Base-by-base conservation (phyloP, 2,329 filamentous ascomycete species). In the Microdochium bolleyi region DNA sequence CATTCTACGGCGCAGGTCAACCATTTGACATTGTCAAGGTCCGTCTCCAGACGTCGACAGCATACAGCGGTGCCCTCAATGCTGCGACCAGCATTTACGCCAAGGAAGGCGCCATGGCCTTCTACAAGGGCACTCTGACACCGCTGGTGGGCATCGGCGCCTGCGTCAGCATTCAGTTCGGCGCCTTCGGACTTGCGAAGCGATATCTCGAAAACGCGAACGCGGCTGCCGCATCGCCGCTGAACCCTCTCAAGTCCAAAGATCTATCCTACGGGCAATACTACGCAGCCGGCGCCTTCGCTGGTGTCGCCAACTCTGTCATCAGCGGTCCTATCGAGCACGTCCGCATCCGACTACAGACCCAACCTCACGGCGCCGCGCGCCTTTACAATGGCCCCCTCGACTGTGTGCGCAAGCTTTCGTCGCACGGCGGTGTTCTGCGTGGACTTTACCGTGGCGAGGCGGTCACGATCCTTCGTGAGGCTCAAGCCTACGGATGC, bases 91-190 rank as follows among this genome's bases (percentile, higher is more conserved):
- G 87, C 57, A 97, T 99, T 73, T 89, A 89, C 72, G 84, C 83
- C 63, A 86, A 89, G 64, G 94, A 99, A 70, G 94, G 94, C 1
- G 79, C 91, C 2, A 73, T 88, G 13, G 94, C 94, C 53, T 99
- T 99, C 77, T 99, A 67, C 83, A 99, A 99, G 73, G 94, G 94
- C 64, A 97, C 94, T 0, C 78, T 99, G 53, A 97, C 94, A 4
- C 94, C 94, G 0, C 79, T 99, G 53, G 82, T 99, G 53, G 94
- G 94, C 60, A 97, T 99, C 66, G 94, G 94, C 61, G 94, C 94
- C 61, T 99, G 94, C 69, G 92, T 94, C 48, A 96, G 91, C n/a
- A 87, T 99, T 62, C 94, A 99, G 76, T 99, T 99, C 70, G 94
- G 92, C 57, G 94, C 88, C 62, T 99, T 97, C 79, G 91, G 96